Percentiles rank a stretch among this genome's conserved stretches.
phyloP scores from a whole-genome alignment of 768 basidiomycete genomes.

The Podaxis sp. region DNA sequence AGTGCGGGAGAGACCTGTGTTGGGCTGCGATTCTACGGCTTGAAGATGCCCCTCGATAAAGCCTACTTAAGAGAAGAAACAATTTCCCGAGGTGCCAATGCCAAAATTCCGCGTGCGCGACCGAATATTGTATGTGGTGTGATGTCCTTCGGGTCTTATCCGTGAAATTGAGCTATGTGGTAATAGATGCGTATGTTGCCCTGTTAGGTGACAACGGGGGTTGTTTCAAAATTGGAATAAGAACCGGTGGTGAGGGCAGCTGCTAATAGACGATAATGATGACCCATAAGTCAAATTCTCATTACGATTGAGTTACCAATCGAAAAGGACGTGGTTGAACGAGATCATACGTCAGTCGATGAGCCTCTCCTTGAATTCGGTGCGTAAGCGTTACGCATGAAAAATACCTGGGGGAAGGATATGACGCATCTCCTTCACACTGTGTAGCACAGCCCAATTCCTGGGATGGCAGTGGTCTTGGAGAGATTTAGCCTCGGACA shows the following conservation, averaged over 20 bases:
- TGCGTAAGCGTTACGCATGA: background rate
- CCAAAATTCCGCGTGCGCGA: background rate
- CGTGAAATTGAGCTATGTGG: conserved; percentile 12
- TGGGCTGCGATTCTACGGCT: background rate
- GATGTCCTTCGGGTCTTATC: conserved; percentile 23
- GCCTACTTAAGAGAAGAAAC: background rate
- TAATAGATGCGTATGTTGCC: background rate
- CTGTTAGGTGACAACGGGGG: background rate
- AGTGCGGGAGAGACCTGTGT: background rate
- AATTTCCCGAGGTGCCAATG: background rate
- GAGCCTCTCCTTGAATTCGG: background rate
- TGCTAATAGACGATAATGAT: conserved; percentile 56
- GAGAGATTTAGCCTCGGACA: background rate
- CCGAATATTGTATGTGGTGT: background rate
- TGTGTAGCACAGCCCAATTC: background rate
- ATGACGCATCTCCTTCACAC: background rate
- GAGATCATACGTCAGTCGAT: background rate
- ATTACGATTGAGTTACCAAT: background rate
- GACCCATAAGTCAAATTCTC: conserved; percentile 36
- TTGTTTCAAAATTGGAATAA: background rate
- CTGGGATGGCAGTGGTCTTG: background rate
- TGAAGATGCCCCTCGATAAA: background rate
- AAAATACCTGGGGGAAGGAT: background rate
- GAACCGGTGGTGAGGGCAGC: conserved; percentile 15
- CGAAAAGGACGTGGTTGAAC: background rate